Base-by-base conservation (phyloP, 176 grass and related monocot genomes). In the Thinopyrum elongatum region DNA sequence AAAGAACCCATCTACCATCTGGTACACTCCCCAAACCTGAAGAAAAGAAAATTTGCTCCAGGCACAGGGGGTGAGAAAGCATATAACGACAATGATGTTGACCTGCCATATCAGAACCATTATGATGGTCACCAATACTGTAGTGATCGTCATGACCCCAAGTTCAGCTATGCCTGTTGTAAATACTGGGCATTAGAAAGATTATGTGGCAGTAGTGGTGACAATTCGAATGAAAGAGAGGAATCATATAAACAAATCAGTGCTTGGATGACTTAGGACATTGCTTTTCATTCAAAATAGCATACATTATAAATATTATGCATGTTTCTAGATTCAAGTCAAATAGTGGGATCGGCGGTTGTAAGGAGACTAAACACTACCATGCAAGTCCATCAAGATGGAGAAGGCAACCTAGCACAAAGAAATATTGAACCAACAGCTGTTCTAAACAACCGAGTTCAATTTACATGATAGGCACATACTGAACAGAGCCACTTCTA, bases 1-100 rank as follows among this genome's bases (percentile, higher is more conserved):
- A 84, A 71, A 99, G 85, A 75, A 94, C 97, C 97, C 97, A 99
- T 49, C 97, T 93, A 79, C 97, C 97, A 83, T 99, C 88, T 72
- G 78, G 86, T 68, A 82, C 93, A 74, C 84, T 92, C 62, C 83
- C 88, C 84, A 95, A 76, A 85, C 94, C 86, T 57, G 97, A 99
- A 70, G 97, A 95, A 84, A 95, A 92, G 79, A 99, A 94, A 86
- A 95, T 72, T 71, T 93, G 84, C 73, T 99, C 94, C 66, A 99
- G 70, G 57, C 94, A 94, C 41, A 99, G 49, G 84, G 35, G n/a
- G 71, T 86, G 23, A 84, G 88, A 81, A 99, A 99, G 72, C 87
- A 95, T 60, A 95, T 46, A 83, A 91, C 94, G 31, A 93, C 65
- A 65, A 99, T 57, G 23, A 99, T 99, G 74, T 99, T 96, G 73